Evolutionary conservation across 2,329 filamentous ascomycete species (phyloP), one percentile per base, ranked within the genome.

Genomic region (Septoria petroselini): DNA sequence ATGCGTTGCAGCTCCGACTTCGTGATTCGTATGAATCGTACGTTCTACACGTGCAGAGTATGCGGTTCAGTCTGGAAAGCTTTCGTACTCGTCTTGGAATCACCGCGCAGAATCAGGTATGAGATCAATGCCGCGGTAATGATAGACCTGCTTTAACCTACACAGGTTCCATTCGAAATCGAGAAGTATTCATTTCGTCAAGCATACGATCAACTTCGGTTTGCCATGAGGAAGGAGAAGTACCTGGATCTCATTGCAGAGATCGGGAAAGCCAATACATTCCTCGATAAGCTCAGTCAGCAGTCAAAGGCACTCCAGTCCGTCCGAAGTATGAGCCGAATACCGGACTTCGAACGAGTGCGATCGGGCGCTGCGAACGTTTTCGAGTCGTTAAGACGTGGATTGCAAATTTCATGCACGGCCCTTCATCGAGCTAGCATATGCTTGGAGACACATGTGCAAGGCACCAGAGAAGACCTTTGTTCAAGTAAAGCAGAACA

Each of bases 171-270:
- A 18, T 47, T 47, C 21, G 21, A 27, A 7, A 30, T 30, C 12
- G 18, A 47, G 14, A 15, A 14, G 14, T 27, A 38, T 12, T 48
- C 58, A 1, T 65, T 68, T 51, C 62, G 59, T 19, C 58, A 64
- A 41, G 58, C 63, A 15, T 65, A 64, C 48, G 63, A 65, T 25
- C 48, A 64, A 7, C 53, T 67, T 1, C 58, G 53, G 7, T 66
- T 68, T 41, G 65, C 61, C 29, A 48, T 68, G 1, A 59, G 53
- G 6, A 63, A 62, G 43, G 41, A 55, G 1, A 58, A 61, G 11
- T 68, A 68, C 25, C 50, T 56, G 14, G 60, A 63, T 30, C 41
- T 67, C 9, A 61, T 68, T 44, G 30, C 21, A 3, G 50, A 48
- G n/a, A 31, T 66, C 7, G 51, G 57, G 12, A 47, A 55, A 21